phyloP scores from a whole-genome alignment of 1,284 basidiomycete species.

The Irpex lacteus region DNA sequence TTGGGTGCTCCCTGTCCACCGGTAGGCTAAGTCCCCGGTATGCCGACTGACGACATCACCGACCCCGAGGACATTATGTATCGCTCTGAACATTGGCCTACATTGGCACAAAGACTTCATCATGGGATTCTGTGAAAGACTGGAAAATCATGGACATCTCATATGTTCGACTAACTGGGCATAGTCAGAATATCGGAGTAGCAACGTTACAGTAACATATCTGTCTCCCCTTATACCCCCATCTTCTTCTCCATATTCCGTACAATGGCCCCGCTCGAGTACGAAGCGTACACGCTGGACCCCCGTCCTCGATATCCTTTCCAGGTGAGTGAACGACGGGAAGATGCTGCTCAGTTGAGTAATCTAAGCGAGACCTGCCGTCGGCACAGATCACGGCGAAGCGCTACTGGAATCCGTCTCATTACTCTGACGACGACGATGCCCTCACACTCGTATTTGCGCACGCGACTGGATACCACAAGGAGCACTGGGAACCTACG shows the following conservation, averaged over 20 bases:
- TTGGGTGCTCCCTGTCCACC: no score
- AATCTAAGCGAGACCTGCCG: not conserved
- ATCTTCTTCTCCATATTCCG: not conserved
- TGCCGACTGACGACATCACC: not conserved
- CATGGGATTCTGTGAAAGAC: not conserved
- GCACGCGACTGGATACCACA: constrained; percentile 53
- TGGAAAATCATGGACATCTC: not conserved
- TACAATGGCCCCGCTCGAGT: not conserved
- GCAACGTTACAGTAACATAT: no score
- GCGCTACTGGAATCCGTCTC: constrained; percentile 41
- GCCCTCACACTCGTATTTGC: constrained; percentile 48
- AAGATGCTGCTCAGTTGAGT: not conserved
- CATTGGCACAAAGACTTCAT: not conserved
- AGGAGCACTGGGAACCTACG: constrained; percentile 56
- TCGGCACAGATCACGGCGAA: constrained; percentile 34
- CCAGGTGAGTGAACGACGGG: constrained; percentile 22
- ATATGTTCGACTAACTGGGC: no score
- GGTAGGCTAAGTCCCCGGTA: not conserved
- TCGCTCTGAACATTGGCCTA: not conserved
- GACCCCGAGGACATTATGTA: not conserved
- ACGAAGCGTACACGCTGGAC: constrained; percentile 44
- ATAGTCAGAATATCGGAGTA: not conserved
- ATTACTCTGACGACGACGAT: constrained; percentile 33
- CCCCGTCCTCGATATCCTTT: constrained; percentile 50
- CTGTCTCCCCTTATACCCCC: not conserved